Base-by-base conservation (phyloP, 305 asterid species). In the Lippia alba region DNA sequence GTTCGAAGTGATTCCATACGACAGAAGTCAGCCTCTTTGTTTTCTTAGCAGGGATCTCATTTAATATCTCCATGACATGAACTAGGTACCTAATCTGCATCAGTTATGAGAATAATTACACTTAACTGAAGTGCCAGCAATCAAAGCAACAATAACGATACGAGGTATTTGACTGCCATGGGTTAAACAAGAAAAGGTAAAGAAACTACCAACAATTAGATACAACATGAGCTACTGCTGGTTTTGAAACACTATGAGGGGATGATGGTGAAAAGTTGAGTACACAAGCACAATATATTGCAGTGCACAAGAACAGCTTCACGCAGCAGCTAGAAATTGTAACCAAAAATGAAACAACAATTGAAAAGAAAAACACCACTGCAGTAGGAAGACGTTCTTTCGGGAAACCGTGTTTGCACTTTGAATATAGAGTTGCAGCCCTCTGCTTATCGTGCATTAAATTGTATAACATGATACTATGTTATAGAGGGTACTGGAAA, bases 1-100 rank as follows among this genome's bases (percentile, higher is more conserved):
- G 85, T 83, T 94, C 97, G 14, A 94, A 94, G 85, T 94, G 96
- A 78, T 94, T 89, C 98, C 98, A 94, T 12, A 94, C 98, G 64
- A 91, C 86, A 18, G 97, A 94, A 10, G 98, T 94, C 86, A 94
- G 73, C 81, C 98, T 87, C 92, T 94, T 94, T 2, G 97, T 74
- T 76, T 88, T 91, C 91, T 89, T 94, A 67, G 83, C 88, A 64
- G 96, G 92, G 67, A 80, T 73, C 84, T 94, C 98, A 67, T 67
- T 67, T 41, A 86, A 8, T 70, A 85, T 67, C 78, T 94, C 98
- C 98, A 94, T 94, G 74, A 58, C 84, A 84, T 76, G 75, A 66
- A 61, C 44, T 69, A 49, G 46, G 24, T 55, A 56, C 61, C 46
- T 64, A 59, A 71, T 69, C 86, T 77, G 83, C 77, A 76, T 45